Conservation (phyloP, 2,329 filamentous ascomycete species). For the Diaporthe ampelina region DNA sequence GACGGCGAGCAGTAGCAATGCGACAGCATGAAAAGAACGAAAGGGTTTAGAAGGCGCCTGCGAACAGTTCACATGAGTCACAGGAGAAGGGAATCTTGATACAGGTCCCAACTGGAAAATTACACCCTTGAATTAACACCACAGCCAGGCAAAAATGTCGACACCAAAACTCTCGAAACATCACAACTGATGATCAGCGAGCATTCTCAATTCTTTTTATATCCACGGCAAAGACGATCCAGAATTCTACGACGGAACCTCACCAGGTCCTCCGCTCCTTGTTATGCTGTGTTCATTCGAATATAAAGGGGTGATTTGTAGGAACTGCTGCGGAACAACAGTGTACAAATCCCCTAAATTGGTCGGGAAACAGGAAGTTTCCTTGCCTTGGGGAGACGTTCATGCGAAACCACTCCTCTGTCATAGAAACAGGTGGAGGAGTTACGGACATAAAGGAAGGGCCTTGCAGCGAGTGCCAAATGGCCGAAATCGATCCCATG, state of each 20-base stretch:
- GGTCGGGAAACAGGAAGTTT: too few species aligned
- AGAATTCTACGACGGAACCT: neutral
- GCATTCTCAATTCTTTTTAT: neutral
- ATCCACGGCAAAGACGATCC: neutral
- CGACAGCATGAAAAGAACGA: neutral
- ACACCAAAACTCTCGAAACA: neutral
- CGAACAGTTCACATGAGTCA: neutral
- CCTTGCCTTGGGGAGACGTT: neutral
- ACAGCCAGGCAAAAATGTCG: neutral
- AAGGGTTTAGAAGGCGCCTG: neutral
- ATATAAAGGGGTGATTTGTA: neutral
- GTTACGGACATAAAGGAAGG: too few species aligned
- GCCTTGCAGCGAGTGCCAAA: too few species aligned
- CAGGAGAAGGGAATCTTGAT: neutral
- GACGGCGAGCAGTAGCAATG: neutral
- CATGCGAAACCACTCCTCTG: too few species aligned
- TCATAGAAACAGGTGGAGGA: too few species aligned
- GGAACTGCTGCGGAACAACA: neutral
- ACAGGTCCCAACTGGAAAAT: neutral
- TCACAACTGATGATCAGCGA: neutral
- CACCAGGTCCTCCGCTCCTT: neutral
- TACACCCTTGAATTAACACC: neutral
- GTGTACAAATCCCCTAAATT: neutral
- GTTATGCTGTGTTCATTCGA: neutral
- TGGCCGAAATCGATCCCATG: too few species aligned